Evolutionary conservation across 768 basidiomycete genomes (phyloP).

Genomic region (Calvatia gigantea): DNA sequence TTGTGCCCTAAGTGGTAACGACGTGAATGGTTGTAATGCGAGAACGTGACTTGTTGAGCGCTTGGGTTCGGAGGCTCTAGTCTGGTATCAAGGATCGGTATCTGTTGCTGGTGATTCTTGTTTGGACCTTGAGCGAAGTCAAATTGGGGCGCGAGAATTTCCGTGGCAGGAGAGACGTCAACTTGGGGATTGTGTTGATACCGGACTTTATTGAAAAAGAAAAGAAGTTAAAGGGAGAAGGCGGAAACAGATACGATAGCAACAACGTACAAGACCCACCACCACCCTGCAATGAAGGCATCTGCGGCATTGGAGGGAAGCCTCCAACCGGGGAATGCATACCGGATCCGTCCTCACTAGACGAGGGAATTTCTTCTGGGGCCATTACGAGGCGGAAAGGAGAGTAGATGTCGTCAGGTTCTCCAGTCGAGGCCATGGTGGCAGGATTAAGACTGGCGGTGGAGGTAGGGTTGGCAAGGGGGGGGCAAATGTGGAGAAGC

Average conservation of each 20-base stretch:
- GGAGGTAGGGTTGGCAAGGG: neutral
- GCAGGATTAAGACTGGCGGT: constrained; percentile 23
- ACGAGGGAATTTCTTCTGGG: constrained; percentile 64
- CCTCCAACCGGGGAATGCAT: constrained; percentile 70
- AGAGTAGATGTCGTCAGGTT: constrained; percentile 52
- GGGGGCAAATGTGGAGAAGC: neutral
- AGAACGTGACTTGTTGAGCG: constrained; percentile 37
- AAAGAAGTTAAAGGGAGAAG: constrained; percentile 35
- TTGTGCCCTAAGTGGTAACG: constrained; percentile 47
- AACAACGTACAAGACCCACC: constrained; percentile 23
- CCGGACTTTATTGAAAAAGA: constrained; percentile 65
- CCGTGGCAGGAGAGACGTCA: constrained; percentile 39
- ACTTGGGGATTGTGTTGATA: constrained; percentile 38
- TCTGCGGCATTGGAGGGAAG: constrained; percentile 15
- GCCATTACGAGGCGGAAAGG: constrained; percentile 50
- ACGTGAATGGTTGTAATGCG: constrained; percentile 35
- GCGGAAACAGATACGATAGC: constrained; percentile 46
- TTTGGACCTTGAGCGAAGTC: constrained; percentile 42
- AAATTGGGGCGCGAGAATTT: constrained; percentile 49
- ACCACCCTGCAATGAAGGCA: constrained; percentile 11
- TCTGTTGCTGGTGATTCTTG: constrained; percentile 32
- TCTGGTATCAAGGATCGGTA: constrained; percentile 43
- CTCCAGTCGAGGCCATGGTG: constrained; percentile 53
- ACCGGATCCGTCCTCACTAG: constrained; percentile 74
- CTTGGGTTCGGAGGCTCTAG: constrained; percentile 41